Percentiles rank a stretch among this genome's conserved stretches.
These are phyloP conservation scores for Penicillium robsamsonii DNA, from an alignment of 495 filamentous ascomycete species.

Conservation along the genomic window DNA sequence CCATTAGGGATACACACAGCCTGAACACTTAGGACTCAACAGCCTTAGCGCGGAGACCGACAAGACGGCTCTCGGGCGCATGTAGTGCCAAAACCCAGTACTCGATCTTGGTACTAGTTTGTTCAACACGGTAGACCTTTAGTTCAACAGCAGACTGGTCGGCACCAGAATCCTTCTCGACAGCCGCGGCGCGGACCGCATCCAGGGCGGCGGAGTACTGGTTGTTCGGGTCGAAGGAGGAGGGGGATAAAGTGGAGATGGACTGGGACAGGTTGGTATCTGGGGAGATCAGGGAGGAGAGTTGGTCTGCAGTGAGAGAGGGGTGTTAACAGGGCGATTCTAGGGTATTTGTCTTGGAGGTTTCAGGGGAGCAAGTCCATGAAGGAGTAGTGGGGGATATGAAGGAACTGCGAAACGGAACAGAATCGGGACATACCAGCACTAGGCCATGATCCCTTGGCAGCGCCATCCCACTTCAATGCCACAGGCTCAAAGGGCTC, in stretches of 20 bases:
- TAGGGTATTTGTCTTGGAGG: neutral
- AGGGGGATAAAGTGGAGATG: conserved; percentile 35
- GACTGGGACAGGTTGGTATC: conserved; percentile 28
- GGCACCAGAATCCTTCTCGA: conserved; percentile 17
- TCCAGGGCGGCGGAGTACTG: conserved; percentile 32
- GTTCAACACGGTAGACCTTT: conserved; percentile 66
- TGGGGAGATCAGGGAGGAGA: conserved; percentile 42
- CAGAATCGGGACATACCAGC: conserved; percentile 47
- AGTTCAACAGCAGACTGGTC: conserved; percentile 60
- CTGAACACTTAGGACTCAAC: conserved; percentile 59
- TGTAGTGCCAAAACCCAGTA: conserved; percentile 72
- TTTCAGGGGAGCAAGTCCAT: neutral
- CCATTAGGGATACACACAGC: neutral
- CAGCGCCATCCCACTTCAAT: conserved; percentile 56
- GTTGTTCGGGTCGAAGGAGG: conserved; percentile 44
- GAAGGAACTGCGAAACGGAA: conserved; percentile 4
- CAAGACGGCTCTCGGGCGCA: conserved; percentile 53
- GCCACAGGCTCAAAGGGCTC: conserved; percentile 78
- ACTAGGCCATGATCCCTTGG: conserved; percentile 55
- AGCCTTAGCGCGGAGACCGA: conserved; percentile 72
- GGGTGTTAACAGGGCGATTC: neutral
- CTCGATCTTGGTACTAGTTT: conserved; percentile 61
- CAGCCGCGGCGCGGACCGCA: conserved; percentile 37
- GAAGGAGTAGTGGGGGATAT: conserved; percentile 8
- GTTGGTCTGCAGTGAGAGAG: conserved; percentile 26